Base-by-base conservation (phyloP, 768 basidiomycete genomes). In the Lentinula lateritia region DNA sequence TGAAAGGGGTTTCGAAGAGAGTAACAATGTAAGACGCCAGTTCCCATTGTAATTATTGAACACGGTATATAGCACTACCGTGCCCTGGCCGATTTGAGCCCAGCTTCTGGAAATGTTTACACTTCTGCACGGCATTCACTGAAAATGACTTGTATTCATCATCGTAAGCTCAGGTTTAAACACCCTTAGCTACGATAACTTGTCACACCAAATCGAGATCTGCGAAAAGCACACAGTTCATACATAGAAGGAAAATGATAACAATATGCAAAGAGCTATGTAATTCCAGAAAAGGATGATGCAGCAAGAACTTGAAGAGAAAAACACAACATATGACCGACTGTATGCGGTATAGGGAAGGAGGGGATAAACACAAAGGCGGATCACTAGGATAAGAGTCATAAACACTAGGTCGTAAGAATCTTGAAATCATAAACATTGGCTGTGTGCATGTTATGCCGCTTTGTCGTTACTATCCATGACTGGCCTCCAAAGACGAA, bases 381-480 rank as follows among this genome's bases (percentile, higher is more conserved):
- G 55, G 41, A 43, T 43, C 55, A 56, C 55, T 41, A 42, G 54
- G 46, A 23, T 56, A 23, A 56, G 18, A 56, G 41, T 39, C 16
- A 23, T 20, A 20, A 39, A 56, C 41, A 45, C 53, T 28, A 41
- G 55, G 60, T 61, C 53, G 43, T 61, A 55, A 56, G 41, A 39
- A 20, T 58, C 56, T 53, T 15, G 38, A 45, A 46, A 41, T 55
- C 52, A 61, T 61, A 35, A 59, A 39, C 46, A 36, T 59, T 28
- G 34, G 58, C 58, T 39, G 18, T 53, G 36, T 53, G 52, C 52
- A 53, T 53, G 58, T 50, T 50, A 46, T 59, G 58, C 58, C 58
- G 58, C 46, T 28, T 48, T 18, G 58, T 50, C 46, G 32, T 46
- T 18, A 23, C n/a, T 41, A 41, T 50, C 41, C 50, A 41, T 52